phyloP scores from a whole-genome alignment of 1,139 yeast species.

The Chernovozyma aurita region DNA sequence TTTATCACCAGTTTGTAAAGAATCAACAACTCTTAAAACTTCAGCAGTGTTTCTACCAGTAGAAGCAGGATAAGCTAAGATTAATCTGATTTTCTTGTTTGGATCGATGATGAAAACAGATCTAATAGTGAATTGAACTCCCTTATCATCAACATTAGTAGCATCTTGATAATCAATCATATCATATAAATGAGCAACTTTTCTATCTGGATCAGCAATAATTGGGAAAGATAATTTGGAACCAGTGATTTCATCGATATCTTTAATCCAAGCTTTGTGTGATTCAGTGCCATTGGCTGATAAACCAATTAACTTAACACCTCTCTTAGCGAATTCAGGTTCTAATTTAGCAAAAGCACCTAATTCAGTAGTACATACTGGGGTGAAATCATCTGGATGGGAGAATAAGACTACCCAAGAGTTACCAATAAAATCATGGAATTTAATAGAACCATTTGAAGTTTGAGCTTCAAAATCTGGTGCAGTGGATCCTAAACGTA shows the following conservation, averaged over 20 bases:
- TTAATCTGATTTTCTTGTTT: conserved; percentile 74
- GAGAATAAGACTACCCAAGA: conserved; percentile 84
- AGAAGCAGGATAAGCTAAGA: conserved; percentile 83
- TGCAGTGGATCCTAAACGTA: conserved; percentile 64
- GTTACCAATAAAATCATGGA: conserved; percentile 78
- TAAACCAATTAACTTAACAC: conserved; percentile 79
- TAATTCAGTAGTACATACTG: conserved; percentile 91
- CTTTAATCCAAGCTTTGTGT: conserved; percentile 81
- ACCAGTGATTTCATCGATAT: conserved; percentile 77
- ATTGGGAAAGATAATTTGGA: conserved; percentile 76
- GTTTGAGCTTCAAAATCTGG: conserved; percentile 82
- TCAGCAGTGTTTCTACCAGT: conserved; percentile 89
- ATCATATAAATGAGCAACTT: conserved; percentile 79
- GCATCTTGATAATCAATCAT: conserved; percentile 72
- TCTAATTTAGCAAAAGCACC: conserved; percentile 86
- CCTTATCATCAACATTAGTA: conserved; percentile 54
- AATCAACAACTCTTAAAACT: conserved; percentile 80
- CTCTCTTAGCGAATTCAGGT: conserved; percentile 77
- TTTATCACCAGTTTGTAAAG: conserved; percentile 76
- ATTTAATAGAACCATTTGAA: conserved; percentile 70
- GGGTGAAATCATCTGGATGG: conserved; percentile 93
- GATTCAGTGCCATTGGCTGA: conserved; percentile 76
- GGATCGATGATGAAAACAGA: conserved; percentile 89
- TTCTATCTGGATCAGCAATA: conserved; percentile 76
- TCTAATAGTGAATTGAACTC: conserved; percentile 71